Evolutionary conservation across 225 moss, liverwort and hornwort species (phyloP), one percentile per base, ranked within the genome.

Genomic region (Thuidium tamariscinum): DNA sequence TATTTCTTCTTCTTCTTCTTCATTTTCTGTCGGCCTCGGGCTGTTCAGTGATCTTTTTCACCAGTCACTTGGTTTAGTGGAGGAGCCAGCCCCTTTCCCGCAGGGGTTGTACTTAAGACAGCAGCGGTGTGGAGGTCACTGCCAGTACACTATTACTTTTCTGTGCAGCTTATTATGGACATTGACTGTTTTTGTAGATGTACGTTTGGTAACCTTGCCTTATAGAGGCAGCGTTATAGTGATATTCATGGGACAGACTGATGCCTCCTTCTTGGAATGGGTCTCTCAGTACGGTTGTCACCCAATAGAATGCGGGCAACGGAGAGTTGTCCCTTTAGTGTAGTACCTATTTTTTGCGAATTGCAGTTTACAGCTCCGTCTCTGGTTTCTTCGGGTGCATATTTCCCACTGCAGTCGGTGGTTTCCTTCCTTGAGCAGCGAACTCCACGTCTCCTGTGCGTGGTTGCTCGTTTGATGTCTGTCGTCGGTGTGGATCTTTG

Each of bases 141-240:
- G 90, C 49, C 80, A 87, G 91, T 93, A 91, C 81, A 72, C 82
- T 91, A 90, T 93, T 85, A 85, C 91, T 85, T 88, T 88, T 87
- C 79, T 93, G 93, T 91, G 93, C 93, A 93, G 93, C 90, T 85
- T 90, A 90, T 68, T 59, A 25, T 89, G 92, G 81, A 81, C 67
- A 66, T 88, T 86, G 78, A 61, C 83, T 83, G 81, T 84, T 90
- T 86, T 89, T 26, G 81, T 89, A 90, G 87, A 83, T 89, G 85
- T 88, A 74, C 60, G 89, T 84, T 89, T 90, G 83, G 75, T 41
- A 83, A 41, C 22, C 44, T 19, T 65, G 88, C 67, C 85, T 60
- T 15, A 0, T 22, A 52, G 86, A 32, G 88, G 66, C 61, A 30
- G 72, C 79, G 61, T 79, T 73, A 23, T 52, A 82, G 66, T 84